These are phyloP conservation scores for Rhododendron ovatum DNA, from an alignment of 148 eudicot species.

Conservation along the genomic window DNA sequence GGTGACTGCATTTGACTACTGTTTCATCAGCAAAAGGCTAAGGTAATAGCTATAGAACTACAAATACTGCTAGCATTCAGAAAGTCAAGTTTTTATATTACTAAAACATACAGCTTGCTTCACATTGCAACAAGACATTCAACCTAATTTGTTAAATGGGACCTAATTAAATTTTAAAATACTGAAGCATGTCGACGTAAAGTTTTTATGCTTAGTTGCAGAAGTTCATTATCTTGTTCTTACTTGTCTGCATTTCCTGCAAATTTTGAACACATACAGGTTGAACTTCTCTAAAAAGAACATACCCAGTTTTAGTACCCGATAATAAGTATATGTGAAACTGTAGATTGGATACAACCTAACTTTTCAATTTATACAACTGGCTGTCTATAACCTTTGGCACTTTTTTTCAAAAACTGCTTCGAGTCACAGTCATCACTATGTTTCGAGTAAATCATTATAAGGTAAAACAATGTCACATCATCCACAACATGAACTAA, in stretches of 20 bases:
- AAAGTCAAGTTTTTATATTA: not conserved
- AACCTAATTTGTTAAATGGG: not conserved
- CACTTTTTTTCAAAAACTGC: not conserved
- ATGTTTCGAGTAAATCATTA: not conserved
- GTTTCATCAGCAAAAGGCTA: not conserved
- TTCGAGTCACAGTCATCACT: not conserved
- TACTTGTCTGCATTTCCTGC: not conserved
- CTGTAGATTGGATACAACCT: not conserved
- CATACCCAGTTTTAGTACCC: not conserved
- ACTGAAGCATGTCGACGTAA: not conserved
- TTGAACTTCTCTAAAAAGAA: not conserved
- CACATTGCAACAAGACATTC: not conserved
- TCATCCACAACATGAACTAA: not conserved
- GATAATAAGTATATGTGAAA: not conserved
- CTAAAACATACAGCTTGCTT: not conserved
- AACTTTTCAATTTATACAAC: not conserved
- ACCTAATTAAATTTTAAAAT: not conserved
- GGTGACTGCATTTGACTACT: not conserved
- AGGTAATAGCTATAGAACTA: not conserved
- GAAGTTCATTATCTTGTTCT: not conserved
- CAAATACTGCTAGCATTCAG: not conserved
- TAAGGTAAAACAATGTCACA: not conserved
- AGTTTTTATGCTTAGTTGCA: not conserved
- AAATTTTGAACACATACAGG: not conserved
- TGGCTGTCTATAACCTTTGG: not conserved